Evolutionary conservation across 192 early-diverging fungal species (phyloP).

Genomic region (Gamsiella multidivaricata): DNA sequence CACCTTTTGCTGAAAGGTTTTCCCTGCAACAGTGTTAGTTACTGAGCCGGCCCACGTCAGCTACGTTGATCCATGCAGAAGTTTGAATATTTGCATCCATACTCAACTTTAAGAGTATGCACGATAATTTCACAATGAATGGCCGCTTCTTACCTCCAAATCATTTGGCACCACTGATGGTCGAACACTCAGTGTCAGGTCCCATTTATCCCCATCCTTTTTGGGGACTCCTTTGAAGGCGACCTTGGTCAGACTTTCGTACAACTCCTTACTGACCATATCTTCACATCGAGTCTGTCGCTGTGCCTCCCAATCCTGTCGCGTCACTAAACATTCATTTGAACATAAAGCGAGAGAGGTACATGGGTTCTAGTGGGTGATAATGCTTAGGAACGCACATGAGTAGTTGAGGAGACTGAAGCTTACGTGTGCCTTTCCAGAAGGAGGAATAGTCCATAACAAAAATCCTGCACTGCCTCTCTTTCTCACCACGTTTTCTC

Average conservation of each 20-base stretch:
- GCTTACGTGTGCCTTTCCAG: conserved; percentile 39
- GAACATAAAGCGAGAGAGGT: background rate
- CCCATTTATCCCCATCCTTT: conserved; percentile 19
- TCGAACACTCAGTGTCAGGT: conserved; percentile 22
- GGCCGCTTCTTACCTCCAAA: conserved; percentile 21
- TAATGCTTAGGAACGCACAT: background rate
- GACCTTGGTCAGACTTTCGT: conserved; percentile 25
- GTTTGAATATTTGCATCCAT: background rate
- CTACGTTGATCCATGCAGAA: background rate
- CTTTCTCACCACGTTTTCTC: conserved; percentile 2
- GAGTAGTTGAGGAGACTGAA: background rate
- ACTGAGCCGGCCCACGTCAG: conserved; percentile 44
- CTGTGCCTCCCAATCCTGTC: conserved; percentile 31
- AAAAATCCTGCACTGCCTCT: conserved; percentile 22
- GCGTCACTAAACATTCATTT: conserved; percentile 17
- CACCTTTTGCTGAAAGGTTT: conserved; percentile 24
- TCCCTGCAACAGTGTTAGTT: conserved; percentile 24
- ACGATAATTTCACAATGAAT: too few species aligned
- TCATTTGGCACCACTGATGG: background rate
- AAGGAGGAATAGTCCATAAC: conserved; percentile 43
- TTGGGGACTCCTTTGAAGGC: conserved; percentile 26
- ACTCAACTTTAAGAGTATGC: too few species aligned
- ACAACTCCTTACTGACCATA: conserved; percentile 19
- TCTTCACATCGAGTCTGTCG: conserved; percentile 23
- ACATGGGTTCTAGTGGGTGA: background rate